Evolutionary conservation across 371 early-diverging fungal genomes (phyloP), one percentile per base, ranked within the genome.

Genomic region (Mortierella sp.): DNA sequence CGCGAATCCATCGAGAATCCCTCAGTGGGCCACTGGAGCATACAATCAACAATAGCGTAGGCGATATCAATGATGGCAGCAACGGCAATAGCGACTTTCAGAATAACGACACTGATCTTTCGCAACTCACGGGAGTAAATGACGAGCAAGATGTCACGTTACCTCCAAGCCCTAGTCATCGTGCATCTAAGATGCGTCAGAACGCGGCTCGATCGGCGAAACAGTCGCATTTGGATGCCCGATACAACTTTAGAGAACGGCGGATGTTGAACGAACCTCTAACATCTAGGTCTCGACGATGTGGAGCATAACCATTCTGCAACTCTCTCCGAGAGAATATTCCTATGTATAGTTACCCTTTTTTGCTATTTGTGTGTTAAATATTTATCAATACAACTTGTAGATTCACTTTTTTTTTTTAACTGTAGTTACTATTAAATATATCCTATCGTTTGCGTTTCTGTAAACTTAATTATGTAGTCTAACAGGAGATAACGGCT

Each of bases 221-320:
- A 51, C 64, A 65, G 37, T 32, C 60, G 0, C 68, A 62, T 16
- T 30, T 73, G 12, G 70, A 77, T 18, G 73, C 68, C 10, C 68
- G 73, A 18, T 77, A 83, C 32, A 69, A 76, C 26, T 73, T 77
- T 39, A 73, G 77, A 12, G 79, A 74, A n/a, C 69, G 83, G 9
- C 70, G 75, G 39, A 75, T 75, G 76, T 20, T 80, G 18, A 68
- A 71, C 37, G 60, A 67, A 11, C 75, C 73, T n/a, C 52, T 74
- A 35, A 61, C 78, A 10, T 55, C 64, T 11, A 69, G 69, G 5
- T 58, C 68, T 18, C 75, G 70, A 14, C 66, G 68, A 20, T 70
- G 75, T 28, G 68, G 68, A 10, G 69, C 61, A 28, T 64, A 69
- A 55, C 49, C 49, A 49, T 49, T 10, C 24, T 9, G 9, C 55